Evolutionary conservation across 768 basidiomycete species (phyloP).

Genomic region (Inosperma sp.): DNA sequence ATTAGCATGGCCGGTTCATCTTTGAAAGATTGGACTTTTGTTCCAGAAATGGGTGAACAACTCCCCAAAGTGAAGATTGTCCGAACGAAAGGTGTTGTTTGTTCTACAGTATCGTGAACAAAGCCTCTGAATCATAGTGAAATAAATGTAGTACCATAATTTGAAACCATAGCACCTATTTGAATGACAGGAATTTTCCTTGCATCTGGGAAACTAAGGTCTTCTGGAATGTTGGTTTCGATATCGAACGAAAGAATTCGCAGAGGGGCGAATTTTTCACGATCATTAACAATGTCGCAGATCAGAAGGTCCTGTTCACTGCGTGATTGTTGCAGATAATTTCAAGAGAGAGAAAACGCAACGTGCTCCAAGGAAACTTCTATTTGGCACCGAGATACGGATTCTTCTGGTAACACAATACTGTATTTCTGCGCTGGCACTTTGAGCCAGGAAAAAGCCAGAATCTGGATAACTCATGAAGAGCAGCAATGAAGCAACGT

Average conservation of each 20-base stretch:
- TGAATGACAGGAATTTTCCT: constrained; percentile 85
- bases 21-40: constrained; percentile 77
- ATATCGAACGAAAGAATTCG: constrained; percentile 95
- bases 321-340: not conserved
- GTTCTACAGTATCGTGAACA: constrained; percentile 46
- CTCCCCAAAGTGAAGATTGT: constrained; percentile 90
- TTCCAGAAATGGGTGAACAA: constrained; percentile 87
- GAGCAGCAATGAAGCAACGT: not conserved
- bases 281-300: constrained; percentile 77
- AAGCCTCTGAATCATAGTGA: not conserved
- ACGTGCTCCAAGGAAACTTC: constrained; percentile 70
- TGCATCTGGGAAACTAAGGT: constrained; percentile 73
- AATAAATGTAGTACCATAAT: constrained; percentile 59
- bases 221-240: constrained; percentile 84
- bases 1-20: constrained; percentile 68
- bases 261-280: constrained; percentile 82
- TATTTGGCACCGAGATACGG: constrained; percentile 77
- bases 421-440: constrained; percentile 70
- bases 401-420: constrained; percentile 45
- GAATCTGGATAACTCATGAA: constrained; percentile 49
- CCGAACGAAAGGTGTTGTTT: constrained; percentile 80
- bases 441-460: constrained; percentile 96
- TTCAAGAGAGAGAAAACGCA: not conserved
- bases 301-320: constrained; percentile 81
- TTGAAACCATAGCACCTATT: constrained; percentile 94